Evolutionary conservation across 2,329 filamentous ascomycete species (phyloP), one percentile per base, ranked within the genome.

Genomic region (Alternaria arbusti): DNA sequence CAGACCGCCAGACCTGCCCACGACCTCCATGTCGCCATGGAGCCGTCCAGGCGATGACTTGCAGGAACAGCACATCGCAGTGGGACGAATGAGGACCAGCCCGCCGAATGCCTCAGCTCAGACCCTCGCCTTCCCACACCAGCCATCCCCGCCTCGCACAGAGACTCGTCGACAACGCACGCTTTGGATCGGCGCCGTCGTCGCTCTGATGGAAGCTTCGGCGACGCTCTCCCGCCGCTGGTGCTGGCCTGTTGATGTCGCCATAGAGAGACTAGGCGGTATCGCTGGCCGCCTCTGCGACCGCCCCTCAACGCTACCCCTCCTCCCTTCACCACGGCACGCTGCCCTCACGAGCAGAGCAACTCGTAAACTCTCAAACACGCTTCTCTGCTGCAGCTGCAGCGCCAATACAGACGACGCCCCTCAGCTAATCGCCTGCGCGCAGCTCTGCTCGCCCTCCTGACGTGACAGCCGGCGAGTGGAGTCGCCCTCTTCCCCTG

Each of bases 381-480:
- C 52, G 25, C 64, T 61, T 49, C 56, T 44, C 60, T 17, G 32
- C 17, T 56, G 56, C 68, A 63, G 30, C 60, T 59, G 51, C 54
- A 59, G n/a, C 25, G 22, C 23, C 36, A 32, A 11, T 46, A 22
- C 17, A 59, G 25, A 46, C 13, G 26, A 20, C 30, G 12, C 12
- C 45, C 59, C 51, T 36, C 65, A 59, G 56, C 71, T 66, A 72
- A 63, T 73, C 70, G 65, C 54, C 59, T 64, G 49, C 44, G 59
- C 70, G 57, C 47, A 17, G 10, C 43, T 40, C 50, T 61, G 60
- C 66, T 61, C 64, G 65, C 61, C 61, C 63, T 64, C 64, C 46
- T 68, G 66, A 70, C 71, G 68, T 73, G 69, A 68, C 63, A 54
- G 51, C 40, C 54, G 54, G n/a, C 69, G 59, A 70, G 67, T 74